These are phyloP conservation scores for Myochromella boudieri DNA, from an alignment of 768 basidiomycete genomes.

Conservation along the genomic window DNA sequence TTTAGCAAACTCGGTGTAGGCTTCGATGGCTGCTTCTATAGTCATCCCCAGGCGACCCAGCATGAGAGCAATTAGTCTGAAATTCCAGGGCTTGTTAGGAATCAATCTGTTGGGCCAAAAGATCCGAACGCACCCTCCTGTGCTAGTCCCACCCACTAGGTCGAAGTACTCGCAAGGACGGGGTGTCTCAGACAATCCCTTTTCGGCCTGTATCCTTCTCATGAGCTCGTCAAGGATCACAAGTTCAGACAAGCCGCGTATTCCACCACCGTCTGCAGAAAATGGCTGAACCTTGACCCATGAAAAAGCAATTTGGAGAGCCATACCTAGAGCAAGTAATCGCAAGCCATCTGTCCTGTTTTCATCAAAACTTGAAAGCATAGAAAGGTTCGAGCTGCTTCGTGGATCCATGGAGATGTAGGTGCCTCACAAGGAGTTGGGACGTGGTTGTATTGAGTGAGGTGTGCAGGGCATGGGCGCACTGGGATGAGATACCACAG, in stretches of 20 bases:
- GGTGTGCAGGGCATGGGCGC: no score
- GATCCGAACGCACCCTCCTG: slow-evolving; percentile 16
- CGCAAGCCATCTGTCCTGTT: slow-evolving; percentile 2
- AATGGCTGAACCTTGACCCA: background rate
- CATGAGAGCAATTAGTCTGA: slow-evolving; percentile 23
- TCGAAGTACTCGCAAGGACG: slow-evolving; percentile 20
- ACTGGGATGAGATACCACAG: no score
- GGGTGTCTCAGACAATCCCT: slow-evolving; percentile 1
- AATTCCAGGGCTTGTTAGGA: slow-evolving; percentile 1
- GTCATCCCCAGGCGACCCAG: slow-evolving; percentile 25
- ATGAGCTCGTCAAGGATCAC: background rate
- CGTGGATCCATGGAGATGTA: no score
- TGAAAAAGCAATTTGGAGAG: background rate
- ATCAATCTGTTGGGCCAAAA: no score
- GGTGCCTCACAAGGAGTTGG: no score
- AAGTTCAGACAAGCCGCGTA: background rate
- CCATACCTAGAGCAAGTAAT: background rate
- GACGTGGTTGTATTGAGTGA: no score
- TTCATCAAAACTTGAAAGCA: no score
- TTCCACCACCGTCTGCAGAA: background rate
- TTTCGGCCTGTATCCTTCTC: background rate
- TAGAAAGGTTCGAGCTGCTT: no score
- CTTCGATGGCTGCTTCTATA: slow-evolving; percentile 18
- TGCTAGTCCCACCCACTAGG: slow-evolving; percentile 19
- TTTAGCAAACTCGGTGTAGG: slow-evolving; percentile 14